Evolutionary conservation across 805 yeast species (phyloP), one percentile per base, ranked within the genome.

Genomic region (Yarrowia divulgata): DNA sequence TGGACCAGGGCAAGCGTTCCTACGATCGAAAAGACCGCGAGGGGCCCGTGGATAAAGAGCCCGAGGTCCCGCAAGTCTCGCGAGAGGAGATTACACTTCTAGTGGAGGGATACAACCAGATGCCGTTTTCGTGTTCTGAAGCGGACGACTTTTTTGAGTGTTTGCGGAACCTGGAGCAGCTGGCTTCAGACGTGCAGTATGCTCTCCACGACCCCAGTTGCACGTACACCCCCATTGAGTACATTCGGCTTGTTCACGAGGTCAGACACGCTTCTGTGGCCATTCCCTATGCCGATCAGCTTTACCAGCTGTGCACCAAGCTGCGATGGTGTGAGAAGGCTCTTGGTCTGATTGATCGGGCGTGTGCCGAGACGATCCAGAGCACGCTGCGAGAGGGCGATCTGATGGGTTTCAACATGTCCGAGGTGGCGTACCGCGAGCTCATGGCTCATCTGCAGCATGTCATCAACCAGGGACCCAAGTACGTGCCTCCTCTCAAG

Each of bases 261-360:
- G 94, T 93, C 1, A 80, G 81, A 69, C 82, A 87, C 2, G 85
- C 88, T 74, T 90, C 90, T 4, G 76, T 90, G 46, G 82, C 80
- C 7, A 75, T 90, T 16, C 84, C 86, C 2, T 83, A 88, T 6
- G 75, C 81, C 13, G 81, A 81, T 32, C 69, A 79, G 19, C 76
- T 85, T 60, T 82, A 80, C 60, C 76, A 78, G 40, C 74, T 83
- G 4, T 76, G 81, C 12, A 72, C 77, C 39, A 79, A 83, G 70
- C 73, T 77, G 54, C 73, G 73, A 19, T 85, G 88, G 87, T 42
- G 81, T 29, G 77, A 77, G 2, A 73, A 69, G 10, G 77, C 73
- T 9, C 55, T 63, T 4, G 68, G 68, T 4, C 8, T 63, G 57
- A 49, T 63, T 23, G 46, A 63, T 16, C 18, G 68, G 13, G 35